A percentile compares a stretch with the other conserved stretches of the same genome.
Conservation (phyloP, 2,329 filamentous ascomycete species). For the Aspergillus tubingensis region DNA sequence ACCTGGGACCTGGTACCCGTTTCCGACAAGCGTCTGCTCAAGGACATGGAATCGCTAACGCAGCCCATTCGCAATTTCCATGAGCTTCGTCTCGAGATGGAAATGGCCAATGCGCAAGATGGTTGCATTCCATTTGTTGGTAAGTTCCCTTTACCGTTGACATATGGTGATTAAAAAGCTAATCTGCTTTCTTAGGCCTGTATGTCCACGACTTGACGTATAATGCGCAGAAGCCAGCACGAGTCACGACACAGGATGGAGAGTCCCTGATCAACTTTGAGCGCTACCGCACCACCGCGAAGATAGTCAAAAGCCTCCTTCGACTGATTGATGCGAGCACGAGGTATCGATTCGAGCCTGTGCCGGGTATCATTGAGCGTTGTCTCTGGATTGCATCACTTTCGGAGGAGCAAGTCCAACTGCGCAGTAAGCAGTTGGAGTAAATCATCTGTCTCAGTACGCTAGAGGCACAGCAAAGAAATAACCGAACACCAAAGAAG, state of each 20-base stretch:
- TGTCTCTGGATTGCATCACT: conserved; percentile 67
- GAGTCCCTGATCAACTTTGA: conserved; percentile 68
- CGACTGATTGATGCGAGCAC: conserved; percentile 65
- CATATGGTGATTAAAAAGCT: neutral
- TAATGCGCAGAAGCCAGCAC: conserved; percentile 66
- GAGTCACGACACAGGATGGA: conserved; percentile 50
- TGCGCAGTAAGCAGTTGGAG: conserved; percentile 48
- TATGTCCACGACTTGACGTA: conserved; percentile 69
- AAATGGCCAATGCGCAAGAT: conserved; percentile 58
- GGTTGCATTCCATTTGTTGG: conserved; percentile 68
- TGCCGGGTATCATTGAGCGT: conserved; percentile 60
- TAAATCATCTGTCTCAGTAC: conserved; percentile 19
- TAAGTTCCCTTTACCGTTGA: conserved; percentile 29
- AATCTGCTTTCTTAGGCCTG: conserved; percentile 46
- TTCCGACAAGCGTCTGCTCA: conserved; percentile 57
- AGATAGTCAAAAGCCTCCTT: conserved; percentile 65
- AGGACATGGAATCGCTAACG: conserved; percentile 61
- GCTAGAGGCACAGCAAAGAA: neutral
- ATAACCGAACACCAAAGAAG: neutral
- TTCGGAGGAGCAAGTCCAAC: conserved; percentile 58
- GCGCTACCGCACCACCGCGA: conserved; percentile 64
- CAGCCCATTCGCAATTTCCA: conserved; percentile 66
- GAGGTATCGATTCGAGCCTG: conserved; percentile 60
- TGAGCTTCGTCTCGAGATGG: conserved; percentile 65
- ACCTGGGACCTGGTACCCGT: conserved; percentile 62